Evolutionary conservation across 2,329 filamentous ascomycete genomes (phyloP).

Genomic region (Sporothrix pseudoabietina): DNA sequence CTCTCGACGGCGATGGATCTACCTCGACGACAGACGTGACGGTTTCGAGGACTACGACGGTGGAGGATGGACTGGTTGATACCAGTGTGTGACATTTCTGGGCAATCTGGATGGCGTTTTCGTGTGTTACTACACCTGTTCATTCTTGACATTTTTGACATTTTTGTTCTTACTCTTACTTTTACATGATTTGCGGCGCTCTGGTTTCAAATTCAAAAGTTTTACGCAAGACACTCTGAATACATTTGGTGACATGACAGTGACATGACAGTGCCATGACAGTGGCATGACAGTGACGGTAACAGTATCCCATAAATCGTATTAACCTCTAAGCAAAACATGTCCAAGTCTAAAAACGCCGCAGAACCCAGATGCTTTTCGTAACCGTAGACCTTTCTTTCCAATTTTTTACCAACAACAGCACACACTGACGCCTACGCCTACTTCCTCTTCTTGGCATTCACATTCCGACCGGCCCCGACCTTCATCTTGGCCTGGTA

Average conservation of each 20-base stretch:
- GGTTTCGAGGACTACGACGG: background rate
- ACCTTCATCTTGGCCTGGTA: slow-evolving; percentile 70
- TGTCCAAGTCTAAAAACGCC: slow-evolving; percentile 13
- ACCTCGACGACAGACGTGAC: background rate
- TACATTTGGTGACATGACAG: too few species aligned
- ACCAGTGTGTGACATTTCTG: background rate
- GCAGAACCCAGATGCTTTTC: background rate
- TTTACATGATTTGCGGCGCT: slow-evolving; percentile 3
- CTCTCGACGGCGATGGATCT: background rate
- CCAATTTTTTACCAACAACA: background rate
- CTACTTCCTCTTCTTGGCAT: slow-evolving; percentile 68
- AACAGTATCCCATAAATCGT: background rate
- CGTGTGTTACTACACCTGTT: background rate
- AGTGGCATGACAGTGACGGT: background rate
- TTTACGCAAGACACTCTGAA: background rate
- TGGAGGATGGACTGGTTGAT: background rate
- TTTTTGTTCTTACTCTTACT: background rate
- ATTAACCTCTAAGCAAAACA: background rate
- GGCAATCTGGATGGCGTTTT: slow-evolving; percentile 18
- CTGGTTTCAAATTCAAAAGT: background rate
- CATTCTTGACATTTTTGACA: background rate
- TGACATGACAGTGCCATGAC: too few species aligned
- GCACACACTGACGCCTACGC: background rate
- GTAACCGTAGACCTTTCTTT: background rate
- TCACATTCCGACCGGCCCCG: slow-evolving; percentile 83